Conservation (phyloP, 345 rosid genomes). For the Bruguiera sexangula region DNA sequence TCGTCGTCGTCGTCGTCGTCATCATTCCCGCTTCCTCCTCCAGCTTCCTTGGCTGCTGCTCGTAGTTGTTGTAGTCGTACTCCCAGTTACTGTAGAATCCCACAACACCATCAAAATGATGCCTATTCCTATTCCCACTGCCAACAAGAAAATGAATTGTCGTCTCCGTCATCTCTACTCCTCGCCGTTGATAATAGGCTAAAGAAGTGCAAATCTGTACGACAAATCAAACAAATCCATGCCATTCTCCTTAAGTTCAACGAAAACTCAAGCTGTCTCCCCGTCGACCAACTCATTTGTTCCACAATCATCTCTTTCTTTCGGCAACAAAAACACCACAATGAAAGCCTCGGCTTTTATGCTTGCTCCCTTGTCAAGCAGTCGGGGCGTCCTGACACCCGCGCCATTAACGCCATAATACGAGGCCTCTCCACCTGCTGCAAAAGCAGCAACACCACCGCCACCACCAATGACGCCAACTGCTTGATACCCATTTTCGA, state of each 20-base stretch:
- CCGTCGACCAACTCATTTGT: conserved; percentile 18
- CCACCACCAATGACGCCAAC: too few species aligned
- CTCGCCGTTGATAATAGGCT: conserved; percentile 17
- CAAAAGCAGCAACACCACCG: neutral
- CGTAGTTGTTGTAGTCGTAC: too few species aligned
- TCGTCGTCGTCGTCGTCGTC: too few species aligned
- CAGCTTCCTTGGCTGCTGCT: too few species aligned
- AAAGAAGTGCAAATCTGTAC: conserved; percentile 30
- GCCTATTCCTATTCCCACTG: too few species aligned
- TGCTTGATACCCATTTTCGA: conserved; percentile 14
- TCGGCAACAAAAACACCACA: neutral
- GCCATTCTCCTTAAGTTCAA: conserved; percentile 31
- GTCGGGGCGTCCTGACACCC: conserved; percentile 10
- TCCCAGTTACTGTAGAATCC: too few species aligned
- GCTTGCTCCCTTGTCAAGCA: conserved; percentile 19
- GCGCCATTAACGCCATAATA: conserved; percentile 35
- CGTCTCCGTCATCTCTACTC: too few species aligned
- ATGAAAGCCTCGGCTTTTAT: conserved; percentile 17
- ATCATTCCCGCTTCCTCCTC: too few species aligned
- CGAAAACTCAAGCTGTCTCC: conserved; percentile 7
- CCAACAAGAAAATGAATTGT: too few species aligned
- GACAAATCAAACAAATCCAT: conserved; percentile 37
- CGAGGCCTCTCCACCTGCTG: conserved; percentile 25
- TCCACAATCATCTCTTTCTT: conserved; percentile 17
- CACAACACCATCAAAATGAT: too few species aligned